Base-by-base conservation (phyloP, 805 yeast genomes). In the Sungouiozyma intestinalis region DNA sequence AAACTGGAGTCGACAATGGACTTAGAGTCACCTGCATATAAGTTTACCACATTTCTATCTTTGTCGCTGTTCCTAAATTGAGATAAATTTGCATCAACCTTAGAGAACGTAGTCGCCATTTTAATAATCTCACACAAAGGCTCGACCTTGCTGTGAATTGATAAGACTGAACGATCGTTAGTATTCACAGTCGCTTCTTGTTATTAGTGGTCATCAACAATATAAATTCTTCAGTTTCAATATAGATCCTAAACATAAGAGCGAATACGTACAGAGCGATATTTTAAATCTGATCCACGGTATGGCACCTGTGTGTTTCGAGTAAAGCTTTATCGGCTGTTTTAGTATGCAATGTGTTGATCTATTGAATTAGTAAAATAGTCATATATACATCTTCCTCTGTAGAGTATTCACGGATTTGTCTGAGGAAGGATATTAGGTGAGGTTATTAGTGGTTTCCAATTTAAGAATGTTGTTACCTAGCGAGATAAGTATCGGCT, bases 11-110 rank as follows among this genome's bases (percentile, higher is more conserved):
- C 34, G 17, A 31, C 2, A 18, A 21, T 33, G 11, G 38, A 17
- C n/a, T 31, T 36, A 13, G 38, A 19, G 5, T 41, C 40, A 21
- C 47, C 49, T 29, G 57, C 33, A 34, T 44, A 45, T 21, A 58
- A 44, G 38, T 51, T 45, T 16, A 54, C 40, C 6, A 42, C 42
- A 36, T 49, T 52, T 24, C 29, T 24, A 7, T 24, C 29, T 34
- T 48, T 43, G 19, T 40, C 6, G 41, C 33, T 19, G 38, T 36
- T 21, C 43, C 40, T 38, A 35, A 49, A 50, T 36, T 54, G 55
- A 15, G 51, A 50, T 15, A 57, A 38, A 43, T 53, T 47, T 4
- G 49, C 53, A 45, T 57, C 64, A 35, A 59, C 41, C 40, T 54
- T 58, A 6, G 62, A 58, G 27, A 59, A 31, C 16, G 39, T 13